Percentiles rank a stretch among this genome's conserved stretches.
These are phyloP conservation scores for Clonostachys rhizophaga DNA, from an alignment of 2,329 filamentous ascomycete genomes.

Conservation along the genomic window DNA sequence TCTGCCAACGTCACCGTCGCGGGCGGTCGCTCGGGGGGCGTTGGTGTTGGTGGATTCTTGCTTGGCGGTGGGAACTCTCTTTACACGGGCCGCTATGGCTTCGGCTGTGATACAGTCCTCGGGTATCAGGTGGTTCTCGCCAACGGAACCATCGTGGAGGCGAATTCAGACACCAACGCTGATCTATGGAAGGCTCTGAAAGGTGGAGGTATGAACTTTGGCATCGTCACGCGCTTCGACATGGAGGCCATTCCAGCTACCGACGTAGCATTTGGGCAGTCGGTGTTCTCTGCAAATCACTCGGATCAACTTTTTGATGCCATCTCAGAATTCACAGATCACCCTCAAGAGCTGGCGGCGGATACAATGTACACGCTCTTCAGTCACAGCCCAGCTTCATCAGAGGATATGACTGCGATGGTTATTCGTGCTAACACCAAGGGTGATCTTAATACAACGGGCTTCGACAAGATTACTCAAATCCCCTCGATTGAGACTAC, in stretches of 20 bases:
- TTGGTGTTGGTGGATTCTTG: conserved; percentile 19
- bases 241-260: conserved; percentile 1
- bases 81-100: conserved; percentile 29
- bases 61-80: conserved; percentile 17
- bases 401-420: too few relatives aligned
- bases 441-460: background rate
- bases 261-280: background rate
- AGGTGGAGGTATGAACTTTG: conserved; percentile 10
- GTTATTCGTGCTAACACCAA: background rate
- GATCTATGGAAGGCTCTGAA: conserved; percentile 8
- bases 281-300: background rate
- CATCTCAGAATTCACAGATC: background rate
- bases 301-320: background rate
- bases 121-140: conserved; percentile 43
- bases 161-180: conserved; percentile 12
- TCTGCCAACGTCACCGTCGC: conserved; percentile 29
- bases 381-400: too few relatives aligned
- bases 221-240: conserved; percentile 12
- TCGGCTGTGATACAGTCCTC: conserved; percentile 38
- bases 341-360: background rate
- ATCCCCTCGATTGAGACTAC: too few relatives aligned
- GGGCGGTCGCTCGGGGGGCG: conserved; percentile 32
- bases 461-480: background rate
- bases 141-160: conserved; percentile 35
- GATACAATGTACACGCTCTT: too few relatives aligned